Base-by-base conservation (phyloP, 345 rosid species). In the Murraya koenigii region DNA sequence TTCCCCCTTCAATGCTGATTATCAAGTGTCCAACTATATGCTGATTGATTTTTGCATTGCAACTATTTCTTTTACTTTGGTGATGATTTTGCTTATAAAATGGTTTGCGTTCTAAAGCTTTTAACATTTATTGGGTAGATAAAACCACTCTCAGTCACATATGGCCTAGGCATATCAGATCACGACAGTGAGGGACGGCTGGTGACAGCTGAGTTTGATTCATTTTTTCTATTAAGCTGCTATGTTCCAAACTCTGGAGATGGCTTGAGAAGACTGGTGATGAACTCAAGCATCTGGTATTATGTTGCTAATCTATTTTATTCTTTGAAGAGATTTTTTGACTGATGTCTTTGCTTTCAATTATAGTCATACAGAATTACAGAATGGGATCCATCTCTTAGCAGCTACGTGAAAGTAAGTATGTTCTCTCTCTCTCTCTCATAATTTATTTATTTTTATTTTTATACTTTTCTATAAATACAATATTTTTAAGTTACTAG, bases 201-300 rank as follows among this genome's bases (percentile, higher is more conserved):
- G 80, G 90, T 94, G 79, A 96, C 94, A 56, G 94, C 86, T 62
- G 98, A 94, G 81, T 96, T 94, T 39, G 98, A 94, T 65, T 86
- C 94, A 0, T 96, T 92, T 81, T 94, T 89, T 87, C 80, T 94
- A 75, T 71, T 96, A 78, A 80, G 78, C 23, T 82, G 85, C n/a
- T 96, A 94, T 59, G 93, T 96, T 77, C 99, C 99, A 73, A 96
- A 94, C 78, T 91, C 99, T 22, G 99, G 99, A 63, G 99, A 96
- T 79, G 98, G 98, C 87, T 83, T 96, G 86, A 91, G 80, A 87
- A 91, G 99, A 89, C 87, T 94, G 97, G 98, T 94, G 89, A 81
- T 70, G 55, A 71, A 52, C 69, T 41, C 63, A 38, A 54, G 25
- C 36, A 78, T 74, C 39, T 78, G 15, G 17, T 41, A 9, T 67